A percentile compares a stretch with the other conserved stretches of the same genome.
Evolutionary conservation across 306 rosid genomes (phyloP).

Genomic region (Inga laurina): DNA sequence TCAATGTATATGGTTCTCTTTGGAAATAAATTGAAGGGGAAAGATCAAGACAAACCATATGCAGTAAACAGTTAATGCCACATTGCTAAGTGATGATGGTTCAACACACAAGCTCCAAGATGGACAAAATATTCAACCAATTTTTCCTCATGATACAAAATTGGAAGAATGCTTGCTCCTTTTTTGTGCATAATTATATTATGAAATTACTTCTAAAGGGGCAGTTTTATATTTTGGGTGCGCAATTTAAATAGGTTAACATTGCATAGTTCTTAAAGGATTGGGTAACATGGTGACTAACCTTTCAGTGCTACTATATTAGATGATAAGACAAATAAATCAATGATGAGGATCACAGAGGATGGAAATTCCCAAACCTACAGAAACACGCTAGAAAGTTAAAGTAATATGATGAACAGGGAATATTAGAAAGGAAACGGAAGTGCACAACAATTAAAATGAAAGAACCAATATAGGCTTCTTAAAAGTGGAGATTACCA

Average conservation of each 20-base stretch:
- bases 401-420: slow-evolving; percentile 24
- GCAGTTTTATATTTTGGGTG: neutral
- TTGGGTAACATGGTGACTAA: slow-evolving; percentile 30
- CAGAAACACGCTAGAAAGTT: slow-evolving; percentile 30
- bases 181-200: neutral
- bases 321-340: slow-evolving; percentile 80
- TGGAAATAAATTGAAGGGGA: neutral
- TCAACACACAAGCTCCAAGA: slow-evolving; percentile 7
- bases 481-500: slow-evolving; percentile 48
- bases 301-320: slow-evolving; percentile 84
- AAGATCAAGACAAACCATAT: neutral
- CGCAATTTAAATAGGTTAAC: neutral
- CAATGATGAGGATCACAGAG: slow-evolving; percentile 70
- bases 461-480: slow-evolving; percentile 18
- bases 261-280: neutral
- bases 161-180: slow-evolving; percentile 8
- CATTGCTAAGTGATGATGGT: neutral
- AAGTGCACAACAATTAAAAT: slow-evolving; percentile 12
- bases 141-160: slow-evolving; percentile 22
- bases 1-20: neutral
- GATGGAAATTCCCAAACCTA: slow-evolving; percentile 97
- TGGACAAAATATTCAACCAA: neutral
- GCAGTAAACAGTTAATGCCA: slow-evolving; percentile 13
- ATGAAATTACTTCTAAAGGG: neutral
- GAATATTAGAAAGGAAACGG: neutral